Evolutionary conservation across 148 eudicot species (phyloP).

Genomic region (Beta vulgaris): DNA sequence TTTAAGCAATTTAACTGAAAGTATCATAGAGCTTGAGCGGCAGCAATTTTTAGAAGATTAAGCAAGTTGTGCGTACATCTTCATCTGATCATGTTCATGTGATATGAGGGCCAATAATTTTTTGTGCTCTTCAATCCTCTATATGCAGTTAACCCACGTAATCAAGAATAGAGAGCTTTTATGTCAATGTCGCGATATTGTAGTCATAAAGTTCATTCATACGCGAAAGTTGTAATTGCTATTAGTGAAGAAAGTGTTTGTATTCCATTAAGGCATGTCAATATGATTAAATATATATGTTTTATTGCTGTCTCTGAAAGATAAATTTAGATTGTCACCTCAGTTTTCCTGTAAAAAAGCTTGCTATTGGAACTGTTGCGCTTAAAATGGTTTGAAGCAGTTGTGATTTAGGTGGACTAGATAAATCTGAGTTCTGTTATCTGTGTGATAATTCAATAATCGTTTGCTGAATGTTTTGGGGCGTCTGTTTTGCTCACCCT

Average conservation of each 20-base stretch:
- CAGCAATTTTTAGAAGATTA: conserved; percentile 68
- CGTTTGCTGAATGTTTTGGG: too few relatives aligned
- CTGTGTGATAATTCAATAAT: too few relatives aligned
- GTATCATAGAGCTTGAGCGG: conserved; percentile 58
- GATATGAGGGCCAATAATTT: neutral
- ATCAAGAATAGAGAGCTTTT: too few relatives aligned
- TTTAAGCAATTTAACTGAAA: conserved; percentile 48
- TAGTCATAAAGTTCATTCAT: neutral
- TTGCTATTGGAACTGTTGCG: conserved; percentile 5
- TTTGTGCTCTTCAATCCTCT: neutral
- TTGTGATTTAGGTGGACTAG: too few relatives aligned
- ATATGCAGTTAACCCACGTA: too few relatives aligned
- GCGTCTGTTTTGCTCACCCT: too few relatives aligned
- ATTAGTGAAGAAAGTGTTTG: conserved; percentile 2
- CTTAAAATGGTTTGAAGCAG: neutral
- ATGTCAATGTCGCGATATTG: neutral
- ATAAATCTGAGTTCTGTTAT: too few relatives aligned
- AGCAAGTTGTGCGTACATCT: neutral
- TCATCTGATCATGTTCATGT: neutral
- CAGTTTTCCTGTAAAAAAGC: too few relatives aligned
- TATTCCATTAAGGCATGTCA: conserved; percentile 10
- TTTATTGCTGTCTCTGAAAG: neutral
- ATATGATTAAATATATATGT: neutral
- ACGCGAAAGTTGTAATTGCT: conserved; percentile 2
- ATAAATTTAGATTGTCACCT: too few relatives aligned